Base-by-base conservation (phyloP, 1,284 basidiomycete genomes). In the Boletus mariae region DNA sequence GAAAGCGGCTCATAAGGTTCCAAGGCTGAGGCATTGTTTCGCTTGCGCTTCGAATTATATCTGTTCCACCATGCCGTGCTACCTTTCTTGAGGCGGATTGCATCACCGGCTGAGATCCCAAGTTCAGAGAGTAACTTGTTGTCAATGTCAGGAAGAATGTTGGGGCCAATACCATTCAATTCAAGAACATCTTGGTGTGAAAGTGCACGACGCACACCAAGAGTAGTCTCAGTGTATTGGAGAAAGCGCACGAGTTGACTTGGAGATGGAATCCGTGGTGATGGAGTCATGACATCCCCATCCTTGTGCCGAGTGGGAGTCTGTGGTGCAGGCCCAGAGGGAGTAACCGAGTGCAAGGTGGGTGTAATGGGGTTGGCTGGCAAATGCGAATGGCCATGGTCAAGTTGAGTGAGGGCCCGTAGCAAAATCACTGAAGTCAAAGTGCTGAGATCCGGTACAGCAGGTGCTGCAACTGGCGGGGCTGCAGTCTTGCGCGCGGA, bases 51-150 rank as follows among this genome's bases (percentile, higher is more conserved):
- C 11, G 49, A 51, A 9, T 61, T 45, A 0, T 51, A 45, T 1
- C 60, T 47, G 51, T 54, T 58, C 55, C 57, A 61, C 60, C 60
- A 64, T 0, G 4, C 13, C 0, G 25, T 7, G 31, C 44, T 29
- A 9, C 45, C 57, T 4, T 52, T 52, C 17, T 61, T 63, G 26
- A 63, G 35, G 11, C 7, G 31, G n/a, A 61, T 47, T 0, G 57
- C 53, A 31, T 64, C 55, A 7, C 57, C 56, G 0, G 13, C 13
- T 11, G 31, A 20, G 5, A 63, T 44, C 0, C 53, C 50, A 8
- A 54, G 26, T 1, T 10, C 29, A 0, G 8, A 0, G 0, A 62
- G 28, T 0, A 12, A n/a, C 6, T 56, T 38, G 10, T 60, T 38
- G 17, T 45, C n/a, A 0, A 58, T 34, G 13, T 50, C 42, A 0